Evolutionary conservation across 225 moss, liverwort and hornwort genomes (phyloP).

Genomic region (Bryum argenteum): DNA sequence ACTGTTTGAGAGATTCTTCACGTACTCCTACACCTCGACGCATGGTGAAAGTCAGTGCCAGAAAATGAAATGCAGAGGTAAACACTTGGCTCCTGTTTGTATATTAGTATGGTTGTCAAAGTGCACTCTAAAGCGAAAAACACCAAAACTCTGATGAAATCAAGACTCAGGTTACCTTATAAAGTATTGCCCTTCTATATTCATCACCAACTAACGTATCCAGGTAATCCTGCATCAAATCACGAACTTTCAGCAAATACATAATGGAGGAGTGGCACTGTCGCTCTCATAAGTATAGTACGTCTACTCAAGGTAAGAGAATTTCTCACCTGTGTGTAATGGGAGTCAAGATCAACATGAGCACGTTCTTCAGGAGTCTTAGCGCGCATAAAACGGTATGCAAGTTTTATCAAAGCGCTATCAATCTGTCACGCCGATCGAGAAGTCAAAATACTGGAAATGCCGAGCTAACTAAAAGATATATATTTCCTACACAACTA

Average conservation of each 20-base stretch:
- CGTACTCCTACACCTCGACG: constrained; percentile 63
- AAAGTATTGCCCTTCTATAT: constrained; percentile 66
- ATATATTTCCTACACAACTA: constrained; percentile 15
- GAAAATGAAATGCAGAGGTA: background rate
- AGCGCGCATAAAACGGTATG: constrained; percentile 75
- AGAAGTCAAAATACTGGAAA: constrained; percentile 23
- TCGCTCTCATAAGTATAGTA: background rate
- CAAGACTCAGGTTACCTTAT: constrained; percentile 51
- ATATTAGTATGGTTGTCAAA: background rate
- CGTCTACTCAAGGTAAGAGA: background rate
- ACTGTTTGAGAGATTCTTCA: constrained; percentile 58
- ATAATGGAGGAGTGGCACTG: background rate
- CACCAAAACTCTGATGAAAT: background rate
- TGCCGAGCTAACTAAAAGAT: background rate
- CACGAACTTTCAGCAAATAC: constrained; percentile 19
- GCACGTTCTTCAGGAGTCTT: constrained; percentile 93
- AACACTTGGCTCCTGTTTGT: background rate
- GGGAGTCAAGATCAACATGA: constrained; percentile 88
- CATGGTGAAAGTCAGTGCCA: constrained; percentile 18
- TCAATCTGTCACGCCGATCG: constrained; percentile 58
- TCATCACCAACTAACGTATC: constrained; percentile 74
- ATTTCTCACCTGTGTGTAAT: constrained; percentile 75
- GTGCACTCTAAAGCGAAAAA: background rate
- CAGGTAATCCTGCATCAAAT: constrained; percentile 79
- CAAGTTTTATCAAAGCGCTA: constrained; percentile 61